Conservation (phyloP, 2,329 filamentous ascomycete species). For the Leptographium radiaticola region DNA sequence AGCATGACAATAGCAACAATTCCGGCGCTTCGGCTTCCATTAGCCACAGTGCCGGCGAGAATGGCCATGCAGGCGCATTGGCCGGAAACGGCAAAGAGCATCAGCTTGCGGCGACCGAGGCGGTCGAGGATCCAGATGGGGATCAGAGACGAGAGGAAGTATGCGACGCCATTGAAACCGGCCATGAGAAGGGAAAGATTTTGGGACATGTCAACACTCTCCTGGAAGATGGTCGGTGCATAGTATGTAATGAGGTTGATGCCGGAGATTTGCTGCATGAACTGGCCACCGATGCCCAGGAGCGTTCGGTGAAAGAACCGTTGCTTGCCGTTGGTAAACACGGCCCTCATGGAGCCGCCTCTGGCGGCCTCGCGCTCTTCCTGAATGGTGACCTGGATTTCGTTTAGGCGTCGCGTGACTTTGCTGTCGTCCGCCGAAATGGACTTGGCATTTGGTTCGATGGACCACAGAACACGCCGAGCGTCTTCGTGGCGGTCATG, state of each 20-base stretch:
- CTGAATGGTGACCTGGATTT: slow-evolving; percentile 32
- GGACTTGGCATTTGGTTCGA: slow-evolving; percentile 9
- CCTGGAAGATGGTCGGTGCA: slow-evolving; percentile 31
- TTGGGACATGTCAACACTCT: slow-evolving; percentile 6
- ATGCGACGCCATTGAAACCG: slow-evolving; percentile 27
- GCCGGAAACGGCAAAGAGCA: slow-evolving; percentile 53
- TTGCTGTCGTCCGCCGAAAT: slow-evolving; percentile 20
- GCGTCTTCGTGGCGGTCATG: slow-evolving; percentile 29
- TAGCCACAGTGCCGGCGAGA: slow-evolving; percentile 14
- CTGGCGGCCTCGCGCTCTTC: slow-evolving; percentile 30
- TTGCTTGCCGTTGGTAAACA: neutral
- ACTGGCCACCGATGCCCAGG: neutral
- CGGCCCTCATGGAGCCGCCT: slow-evolving; percentile 3
- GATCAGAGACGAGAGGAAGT: slow-evolving; percentile 11
- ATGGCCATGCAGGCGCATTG: slow-evolving; percentile 46
- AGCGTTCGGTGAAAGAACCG: neutral
- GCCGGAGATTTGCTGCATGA: slow-evolving; percentile 12
- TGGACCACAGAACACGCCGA: slow-evolving; percentile 21
- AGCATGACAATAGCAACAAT: slow-evolving; percentile 22
- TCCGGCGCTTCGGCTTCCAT: slow-evolving; percentile 14
- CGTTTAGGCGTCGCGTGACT: slow-evolving; percentile 18
- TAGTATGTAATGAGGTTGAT: slow-evolving; percentile 23
- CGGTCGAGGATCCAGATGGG: slow-evolving; percentile 38
- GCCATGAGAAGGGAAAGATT: slow-evolving; percentile 35
- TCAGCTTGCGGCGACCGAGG: slow-evolving; percentile 55